phyloP scores from a whole-genome alignment of 2,329 filamentous ascomycete species.

The Aotearoamyces nothofagi region DNA sequence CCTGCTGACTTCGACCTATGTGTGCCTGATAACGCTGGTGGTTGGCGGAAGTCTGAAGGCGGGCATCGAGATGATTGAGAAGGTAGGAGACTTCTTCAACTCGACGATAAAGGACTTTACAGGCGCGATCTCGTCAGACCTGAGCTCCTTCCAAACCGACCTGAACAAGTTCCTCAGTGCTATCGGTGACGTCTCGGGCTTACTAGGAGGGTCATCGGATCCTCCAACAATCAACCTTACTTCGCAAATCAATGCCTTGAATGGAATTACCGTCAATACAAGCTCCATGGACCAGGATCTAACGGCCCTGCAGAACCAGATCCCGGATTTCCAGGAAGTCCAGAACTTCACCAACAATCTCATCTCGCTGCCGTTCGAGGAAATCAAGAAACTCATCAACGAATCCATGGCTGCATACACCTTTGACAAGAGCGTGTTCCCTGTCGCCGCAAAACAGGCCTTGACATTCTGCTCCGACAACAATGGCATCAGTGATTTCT shows the following conservation, averaged over 20 bases:
- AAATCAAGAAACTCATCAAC: slow-evolving; percentile 61
- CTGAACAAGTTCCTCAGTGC: slow-evolving; percentile 39
- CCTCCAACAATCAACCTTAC: slow-evolving; percentile 49
- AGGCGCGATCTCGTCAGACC: slow-evolving; percentile 28
- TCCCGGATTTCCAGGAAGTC: slow-evolving; percentile 73
- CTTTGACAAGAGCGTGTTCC: slow-evolving; percentile 67
- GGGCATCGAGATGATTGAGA: slow-evolving; percentile 44
- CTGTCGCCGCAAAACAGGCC: slow-evolving; percentile 67
- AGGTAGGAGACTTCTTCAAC: slow-evolving; percentile 45
- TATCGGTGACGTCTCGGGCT: slow-evolving; percentile 31
- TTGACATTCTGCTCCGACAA: slow-evolving; percentile 84
- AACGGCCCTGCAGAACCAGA: slow-evolving; percentile 55
- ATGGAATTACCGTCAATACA: slow-evolving; percentile 52
- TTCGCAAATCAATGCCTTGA: slow-evolving; percentile 46
- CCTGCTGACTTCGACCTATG: slow-evolving; percentile 77
- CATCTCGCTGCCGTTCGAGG: slow-evolving; percentile 66
- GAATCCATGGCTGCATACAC: slow-evolving; percentile 55
- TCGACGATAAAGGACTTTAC: slow-evolving; percentile 29
- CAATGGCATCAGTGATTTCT: slow-evolving; percentile 70
- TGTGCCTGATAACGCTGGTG: slow-evolving; percentile 76
- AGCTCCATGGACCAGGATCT: slow-evolving; percentile 54
- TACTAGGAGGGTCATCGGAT: slow-evolving; percentile 25
- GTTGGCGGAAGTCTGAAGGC: slow-evolving; percentile 66
- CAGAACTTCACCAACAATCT: slow-evolving; percentile 66
- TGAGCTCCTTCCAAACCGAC: slow-evolving; percentile 39